A percentile compares a stretch with the other conserved stretches of the same genome.
Conservation (phyloP, 805 yeast genomes). For the Teunomyces atbi region DNA sequence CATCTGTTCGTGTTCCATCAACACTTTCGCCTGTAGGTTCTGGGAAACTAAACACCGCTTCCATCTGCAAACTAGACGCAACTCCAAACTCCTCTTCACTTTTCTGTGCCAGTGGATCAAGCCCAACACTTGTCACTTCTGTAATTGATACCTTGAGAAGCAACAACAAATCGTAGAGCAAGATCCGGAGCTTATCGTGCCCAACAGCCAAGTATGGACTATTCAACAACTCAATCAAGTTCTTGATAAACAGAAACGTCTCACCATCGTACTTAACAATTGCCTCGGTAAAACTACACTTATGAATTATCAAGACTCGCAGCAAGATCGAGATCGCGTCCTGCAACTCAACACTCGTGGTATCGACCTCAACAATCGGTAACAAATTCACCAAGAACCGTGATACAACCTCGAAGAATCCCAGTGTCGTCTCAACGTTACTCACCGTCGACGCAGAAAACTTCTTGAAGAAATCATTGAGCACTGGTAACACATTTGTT, state of each 20-base stretch:
- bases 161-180: constrained; percentile 57
- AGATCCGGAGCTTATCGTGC: constrained; percentile 51
- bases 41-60: constrained; percentile 27
- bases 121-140: constrained; percentile 9
- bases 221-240: constrained; percentile 46
- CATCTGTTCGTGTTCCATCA: constrained; percentile 18
- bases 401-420: constrained; percentile 22
- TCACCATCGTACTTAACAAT: constrained; percentile 40
- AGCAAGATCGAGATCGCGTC: constrained; percentile 47
- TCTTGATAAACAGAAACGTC: constrained; percentile 48
- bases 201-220: constrained; percentile 34
- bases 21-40: constrained; percentile 20
- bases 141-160: constrained; percentile 47
- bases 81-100: not conserved
- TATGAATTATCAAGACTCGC: constrained; percentile 59
- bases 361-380: not conserved
- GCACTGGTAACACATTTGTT: constrained; percentile 31
- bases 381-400: constrained; percentile 21
- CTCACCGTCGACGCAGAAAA: constrained; percentile 38
- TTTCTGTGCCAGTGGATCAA: not conserved
- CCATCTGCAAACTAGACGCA: not conserved
- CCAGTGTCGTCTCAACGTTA: constrained; percentile 17
- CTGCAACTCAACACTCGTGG: not conserved
- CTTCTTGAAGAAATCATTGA: constrained; percentile 47
- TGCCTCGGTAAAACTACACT: constrained; percentile 43